Evolutionary conservation across 179 eudicot genomes (phyloP).

Genomic region (Silene noctiflora): DNA sequence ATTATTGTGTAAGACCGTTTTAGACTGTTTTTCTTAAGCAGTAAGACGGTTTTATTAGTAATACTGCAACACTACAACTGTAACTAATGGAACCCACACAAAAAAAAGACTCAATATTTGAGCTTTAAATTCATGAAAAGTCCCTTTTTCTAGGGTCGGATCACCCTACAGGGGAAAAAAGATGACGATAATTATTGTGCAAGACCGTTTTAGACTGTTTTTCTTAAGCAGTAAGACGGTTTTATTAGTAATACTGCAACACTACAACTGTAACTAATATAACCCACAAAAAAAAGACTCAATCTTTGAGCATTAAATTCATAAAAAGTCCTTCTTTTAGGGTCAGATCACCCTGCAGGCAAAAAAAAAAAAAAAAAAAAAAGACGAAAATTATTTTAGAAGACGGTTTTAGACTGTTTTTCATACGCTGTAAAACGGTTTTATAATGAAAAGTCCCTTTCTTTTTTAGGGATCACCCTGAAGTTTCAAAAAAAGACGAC

Average conservation of each 20-base stretch:
- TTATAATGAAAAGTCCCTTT: no score
- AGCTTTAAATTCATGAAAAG: constrained; percentile 11
- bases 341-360: no score
- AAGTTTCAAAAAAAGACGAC: neutral
- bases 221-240: no score
- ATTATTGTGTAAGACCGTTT: neutral
- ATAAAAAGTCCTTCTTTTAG: neutral
- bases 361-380: no score
- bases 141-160: neutral
- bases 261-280: neutral
- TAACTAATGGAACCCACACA: neutral
- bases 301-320: constrained; percentile 2
- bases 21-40: no score
- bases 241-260: neutral
- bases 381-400: no score
- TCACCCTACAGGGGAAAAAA: no score
- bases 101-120: neutral
- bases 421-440: no score
- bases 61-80: neutral
- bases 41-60: no score
- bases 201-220: no score
- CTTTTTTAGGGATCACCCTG: neutral
- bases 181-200: no score
- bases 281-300: neutral
- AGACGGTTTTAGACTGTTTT: no score